These are phyloP conservation scores for Orbilia blumenaviensis DNA, from an alignment of 2,329 filamentous ascomycete species.

Conservation along the genomic window DNA sequence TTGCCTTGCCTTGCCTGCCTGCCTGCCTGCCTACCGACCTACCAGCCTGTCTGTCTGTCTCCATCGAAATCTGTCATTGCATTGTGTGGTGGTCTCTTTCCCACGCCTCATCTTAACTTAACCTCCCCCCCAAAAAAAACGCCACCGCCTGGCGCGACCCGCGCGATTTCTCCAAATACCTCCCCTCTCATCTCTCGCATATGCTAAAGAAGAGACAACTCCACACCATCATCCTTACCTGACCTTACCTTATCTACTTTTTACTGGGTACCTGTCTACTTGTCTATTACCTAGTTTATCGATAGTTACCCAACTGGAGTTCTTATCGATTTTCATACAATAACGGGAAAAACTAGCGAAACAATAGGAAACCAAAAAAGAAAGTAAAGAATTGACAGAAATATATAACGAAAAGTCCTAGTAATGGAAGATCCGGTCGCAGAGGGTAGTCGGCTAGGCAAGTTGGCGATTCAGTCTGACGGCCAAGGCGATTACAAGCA, in stretches of 20 bases:
- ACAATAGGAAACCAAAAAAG: no score
- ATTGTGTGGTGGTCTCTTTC: no score
- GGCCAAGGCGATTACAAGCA: slow-evolving; percentile 47
- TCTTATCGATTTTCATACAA: no score
- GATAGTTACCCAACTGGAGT: no score
- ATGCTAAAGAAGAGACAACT: no score
- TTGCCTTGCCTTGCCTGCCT: no score
- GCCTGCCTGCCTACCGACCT: no score
- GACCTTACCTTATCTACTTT: neutral
- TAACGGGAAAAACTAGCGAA: no score
- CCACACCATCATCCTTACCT: neutral
- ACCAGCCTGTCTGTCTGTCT: neutral
- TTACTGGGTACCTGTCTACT: no score
- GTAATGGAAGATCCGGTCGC: slow-evolving; percentile 45
- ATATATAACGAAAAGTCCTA: neutral
- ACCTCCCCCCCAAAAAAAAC: slow-evolving; percentile 27
- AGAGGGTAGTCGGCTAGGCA: slow-evolving; percentile 51
- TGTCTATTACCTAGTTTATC: no score
- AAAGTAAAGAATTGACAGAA: neutral
- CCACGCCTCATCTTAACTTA: neutral
- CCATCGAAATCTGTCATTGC: neutral
- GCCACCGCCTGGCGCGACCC: slow-evolving; percentile 40
- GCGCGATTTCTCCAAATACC: slow-evolving; percentile 24
- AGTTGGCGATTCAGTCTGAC: slow-evolving; percentile 51
- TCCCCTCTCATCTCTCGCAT: neutral